Base-by-base conservation (phyloP, 2,329 filamentous ascomycete genomes). In the Pseudocercospora fijiensis region DNA sequence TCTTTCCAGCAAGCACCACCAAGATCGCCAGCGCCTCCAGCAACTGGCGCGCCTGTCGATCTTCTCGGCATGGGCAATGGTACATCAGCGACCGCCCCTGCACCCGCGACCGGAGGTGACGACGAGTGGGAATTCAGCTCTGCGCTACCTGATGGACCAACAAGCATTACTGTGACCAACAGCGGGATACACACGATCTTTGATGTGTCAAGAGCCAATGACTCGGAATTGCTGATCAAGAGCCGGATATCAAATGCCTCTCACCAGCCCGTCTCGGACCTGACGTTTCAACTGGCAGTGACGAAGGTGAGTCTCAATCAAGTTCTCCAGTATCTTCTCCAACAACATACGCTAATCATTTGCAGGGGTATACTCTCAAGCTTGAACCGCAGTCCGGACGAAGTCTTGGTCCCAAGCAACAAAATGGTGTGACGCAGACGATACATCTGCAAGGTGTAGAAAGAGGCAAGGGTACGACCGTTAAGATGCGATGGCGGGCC, bases 61-160 rank as follows among this genome's bases (percentile, higher is more conserved):
- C 67, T 72, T 20, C 65, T 72, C 4, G 73, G 72, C 63, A 67
- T 72, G 67, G 52, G 73, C 79, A 69, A 69, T 45, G 65, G 67
- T 27, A 61, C 81, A 80, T 65, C 75, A 6, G 70, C 76, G 57
- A 86, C 90, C 1, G 43, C 67, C 1, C 26, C 65, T 22, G 58
- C 68, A 16, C 56, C 63, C 1, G 33, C 65, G 20, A n/a, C 62
- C 22, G 18, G 18, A 27, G 61, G 52, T 52, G 94, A 97, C 57
- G 94, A 98, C 68, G 94, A 98, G 73, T 98, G 94, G 93, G 90
- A 87, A 24, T 98, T 98, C 76, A 87, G 91, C 2, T 98, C 94
- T 0, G 89, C 94, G 0, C 82, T 97, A 13, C 94, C 94, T 2
- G 83, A 86, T 65, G 83, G 86, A 33, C 69, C 74, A 1, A 86